Evolutionary conservation across 2,329 filamentous ascomycete species (phyloP).

Genomic region (Neonectria magnoliae): DNA sequence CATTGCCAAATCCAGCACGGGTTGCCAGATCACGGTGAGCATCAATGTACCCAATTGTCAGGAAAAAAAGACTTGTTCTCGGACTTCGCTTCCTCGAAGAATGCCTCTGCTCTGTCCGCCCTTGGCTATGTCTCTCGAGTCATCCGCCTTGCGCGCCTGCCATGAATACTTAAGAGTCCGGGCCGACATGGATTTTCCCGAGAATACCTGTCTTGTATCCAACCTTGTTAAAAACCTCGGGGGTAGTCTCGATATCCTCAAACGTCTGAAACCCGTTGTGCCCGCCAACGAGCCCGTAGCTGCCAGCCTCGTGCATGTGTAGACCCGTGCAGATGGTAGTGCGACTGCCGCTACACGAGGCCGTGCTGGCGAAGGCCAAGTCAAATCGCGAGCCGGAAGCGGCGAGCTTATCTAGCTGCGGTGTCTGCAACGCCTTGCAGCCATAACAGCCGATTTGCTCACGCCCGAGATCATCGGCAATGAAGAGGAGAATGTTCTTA

Average conservation of each 20-base stretch:
- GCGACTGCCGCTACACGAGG: constrained; percentile 59
- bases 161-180: constrained; percentile 45
- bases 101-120: constrained; percentile 50
- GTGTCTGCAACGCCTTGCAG: constrained; percentile 23
- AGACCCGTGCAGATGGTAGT: constrained; percentile 60
- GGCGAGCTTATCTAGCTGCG: constrained; percentile 24
- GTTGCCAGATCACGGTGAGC: constrained; percentile 55
- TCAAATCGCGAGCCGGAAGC: constrained; percentile 26
- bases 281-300: constrained; percentile 54
- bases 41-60: constrained; percentile 59
- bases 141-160: constrained; percentile 52
- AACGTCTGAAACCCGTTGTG: constrained; percentile 56
- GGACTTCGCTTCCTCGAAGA: constrained; percentile 49
- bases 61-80: constrained; percentile 51
- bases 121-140: constrained; percentile 54
- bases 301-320: constrained; percentile 58
- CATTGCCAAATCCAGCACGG: constrained; percentile 56
- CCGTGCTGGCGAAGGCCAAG: constrained; percentile 53
- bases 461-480: constrained; percentile 20
- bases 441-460: constrained; percentile 27
- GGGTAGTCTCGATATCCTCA: constrained; percentile 54
- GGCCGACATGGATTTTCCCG: constrained; percentile 60
- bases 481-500: constrained; percentile 24
- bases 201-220: constrained; percentile 59
- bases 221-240: constrained; percentile 49